Conservation (phyloP, 345 rosid genomes). For the Eucalyptus marginata region DNA sequence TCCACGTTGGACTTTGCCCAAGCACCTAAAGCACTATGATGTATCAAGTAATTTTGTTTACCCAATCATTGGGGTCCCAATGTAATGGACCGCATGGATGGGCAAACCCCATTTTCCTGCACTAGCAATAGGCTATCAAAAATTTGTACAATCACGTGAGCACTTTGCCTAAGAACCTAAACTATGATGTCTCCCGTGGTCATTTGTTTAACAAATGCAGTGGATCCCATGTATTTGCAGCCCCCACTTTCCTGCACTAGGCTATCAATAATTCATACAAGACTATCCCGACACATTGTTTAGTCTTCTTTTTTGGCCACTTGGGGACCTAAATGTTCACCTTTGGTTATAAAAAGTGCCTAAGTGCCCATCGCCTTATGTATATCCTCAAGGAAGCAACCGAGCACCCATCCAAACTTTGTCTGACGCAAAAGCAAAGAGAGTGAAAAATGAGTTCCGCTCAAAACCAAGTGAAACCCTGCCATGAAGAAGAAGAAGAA, state of each 20-base stretch:
- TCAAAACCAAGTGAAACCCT: background rate
- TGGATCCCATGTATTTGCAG: background rate
- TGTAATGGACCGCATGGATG: too few relatives aligned
- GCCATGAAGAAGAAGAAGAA: background rate
- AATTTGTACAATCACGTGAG: too few relatives aligned
- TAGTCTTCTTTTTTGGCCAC: background rate
- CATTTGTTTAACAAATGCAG: background rate
- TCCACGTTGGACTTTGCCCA: too few relatives aligned
- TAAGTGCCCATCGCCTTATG: background rate
- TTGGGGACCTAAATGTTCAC: background rate
- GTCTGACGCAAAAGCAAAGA: background rate
- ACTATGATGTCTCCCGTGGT: too few relatives aligned
- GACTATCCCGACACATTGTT: too few relatives aligned
- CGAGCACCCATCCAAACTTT: background rate
- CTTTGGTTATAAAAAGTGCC: background rate
- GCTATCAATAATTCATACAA: background rate
- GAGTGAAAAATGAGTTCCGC: background rate
- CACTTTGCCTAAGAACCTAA: too few relatives aligned
- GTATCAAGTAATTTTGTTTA: too few relatives aligned
- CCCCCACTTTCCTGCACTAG: background rate
- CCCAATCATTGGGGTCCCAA: too few relatives aligned
- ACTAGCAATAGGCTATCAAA: too few relatives aligned
- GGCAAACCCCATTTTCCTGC: too few relatives aligned
- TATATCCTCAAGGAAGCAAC: background rate
- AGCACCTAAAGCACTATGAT: too few relatives aligned